Evolutionary conservation across 106 monocot species (phyloP).

Genomic region (Ottelia alismoides): DNA sequence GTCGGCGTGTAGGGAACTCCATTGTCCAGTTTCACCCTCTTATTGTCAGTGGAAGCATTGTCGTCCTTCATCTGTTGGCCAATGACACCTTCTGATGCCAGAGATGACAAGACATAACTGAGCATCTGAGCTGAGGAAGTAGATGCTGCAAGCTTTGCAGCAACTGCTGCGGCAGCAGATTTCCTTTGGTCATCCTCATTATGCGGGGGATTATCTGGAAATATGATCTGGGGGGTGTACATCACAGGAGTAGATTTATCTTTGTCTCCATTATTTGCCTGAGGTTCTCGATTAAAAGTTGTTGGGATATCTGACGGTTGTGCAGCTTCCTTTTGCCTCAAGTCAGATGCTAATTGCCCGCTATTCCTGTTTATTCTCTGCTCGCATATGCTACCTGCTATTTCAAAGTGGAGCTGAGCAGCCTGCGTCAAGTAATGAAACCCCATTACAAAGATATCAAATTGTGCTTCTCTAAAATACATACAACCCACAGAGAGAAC

Average conservation of each 20-base stretch:
- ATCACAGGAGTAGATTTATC: slow-evolving; percentile 3
- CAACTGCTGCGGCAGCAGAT: slow-evolving; percentile 45
- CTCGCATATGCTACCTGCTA: slow-evolving; percentile 1
- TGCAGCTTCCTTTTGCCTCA: background rate
- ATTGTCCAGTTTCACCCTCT: slow-evolving; percentile 44
- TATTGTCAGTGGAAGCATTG: slow-evolving; percentile 22
- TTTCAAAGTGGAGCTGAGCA: slow-evolving; percentile 1
- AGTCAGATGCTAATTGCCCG: background rate
- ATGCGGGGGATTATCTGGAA: background rate
- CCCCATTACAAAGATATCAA: background rate
- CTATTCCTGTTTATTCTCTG: background rate
- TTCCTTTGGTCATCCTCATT: slow-evolving; percentile 32
- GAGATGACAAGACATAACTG: slow-evolving; percentile 54
- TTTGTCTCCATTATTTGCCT: slow-evolving; percentile 4
- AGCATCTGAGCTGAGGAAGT: slow-evolving; percentile 62
- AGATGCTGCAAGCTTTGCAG: slow-evolving; percentile 53
- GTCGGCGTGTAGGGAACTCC: slow-evolving; percentile 16
- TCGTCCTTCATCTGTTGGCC: slow-evolving; percentile 25
- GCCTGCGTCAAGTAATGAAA: slow-evolving; percentile 1
- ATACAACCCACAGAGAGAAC: no score
- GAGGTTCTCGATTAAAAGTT: background rate
- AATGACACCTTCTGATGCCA: slow-evolving; percentile 55
- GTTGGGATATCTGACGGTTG: background rate
- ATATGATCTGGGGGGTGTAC: background rate
- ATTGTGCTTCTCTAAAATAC: background rate